phyloP scores from a whole-genome alignment of 1,139 yeast genomes.

The Saccharomyces hybrid region DNA sequence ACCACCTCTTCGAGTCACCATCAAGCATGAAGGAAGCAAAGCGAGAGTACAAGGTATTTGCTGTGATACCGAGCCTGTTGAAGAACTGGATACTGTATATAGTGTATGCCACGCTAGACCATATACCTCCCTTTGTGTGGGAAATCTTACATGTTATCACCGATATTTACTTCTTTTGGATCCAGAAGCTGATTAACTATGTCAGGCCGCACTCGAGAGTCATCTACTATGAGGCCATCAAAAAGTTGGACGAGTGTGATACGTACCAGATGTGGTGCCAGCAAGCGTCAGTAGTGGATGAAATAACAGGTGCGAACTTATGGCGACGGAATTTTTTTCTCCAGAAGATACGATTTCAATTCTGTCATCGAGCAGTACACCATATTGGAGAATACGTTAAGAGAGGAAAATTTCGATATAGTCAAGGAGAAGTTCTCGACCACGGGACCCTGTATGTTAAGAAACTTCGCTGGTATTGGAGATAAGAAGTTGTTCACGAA shows the following conservation, averaged over 20 bases:
- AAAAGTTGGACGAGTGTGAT: constrained; percentile 30
- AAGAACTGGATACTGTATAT: constrained; percentile 19
- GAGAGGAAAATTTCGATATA: constrained; percentile 46
- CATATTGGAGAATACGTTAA: constrained; percentile 54
- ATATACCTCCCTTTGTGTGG: constrained; percentile 58
- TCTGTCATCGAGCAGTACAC: constrained; percentile 69
- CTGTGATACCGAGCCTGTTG: constrained; percentile 6
- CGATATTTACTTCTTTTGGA: constrained; percentile 58
- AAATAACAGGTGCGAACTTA: constrained; percentile 58
- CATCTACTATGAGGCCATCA: constrained; percentile 27
- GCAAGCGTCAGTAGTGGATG: constrained; percentile 54
- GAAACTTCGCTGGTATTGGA: constrained; percentile 89
- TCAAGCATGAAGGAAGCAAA: neutral
- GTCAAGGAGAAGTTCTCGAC: constrained; percentile 70
- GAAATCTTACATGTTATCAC: constrained; percentile 48
- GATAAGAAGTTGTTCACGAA: constrained; percentile 72
- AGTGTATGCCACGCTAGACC: constrained; percentile 34
- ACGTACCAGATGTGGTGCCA: constrained; percentile 56
- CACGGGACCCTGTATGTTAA: constrained; percentile 51
- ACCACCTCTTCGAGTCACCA: neutral
- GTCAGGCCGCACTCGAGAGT: constrained; percentile 27
- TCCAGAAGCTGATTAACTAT: constrained; percentile 26
- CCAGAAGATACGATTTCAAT: constrained; percentile 75
- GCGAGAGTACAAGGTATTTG: neutral
- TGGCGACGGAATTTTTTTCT: constrained; percentile 87